A percentile compares a stretch with the other conserved stretches of the same genome.
Evolutionary conservation across 345 rosid genomes (phyloP).

Genomic region (Clausena lansium): DNA sequence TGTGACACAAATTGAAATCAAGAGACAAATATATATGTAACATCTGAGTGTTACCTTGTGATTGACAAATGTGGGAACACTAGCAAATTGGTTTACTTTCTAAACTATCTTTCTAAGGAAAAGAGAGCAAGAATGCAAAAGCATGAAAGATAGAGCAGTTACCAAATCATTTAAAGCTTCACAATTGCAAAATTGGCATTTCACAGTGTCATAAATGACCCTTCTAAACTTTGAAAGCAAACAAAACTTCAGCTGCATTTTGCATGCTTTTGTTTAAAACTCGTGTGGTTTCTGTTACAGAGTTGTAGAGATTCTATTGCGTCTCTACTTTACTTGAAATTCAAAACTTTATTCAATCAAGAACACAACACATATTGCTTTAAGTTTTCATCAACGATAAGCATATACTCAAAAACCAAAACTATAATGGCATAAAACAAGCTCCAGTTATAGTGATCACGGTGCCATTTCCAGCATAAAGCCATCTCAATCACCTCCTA

Average conservation of each 20-base stretch:
- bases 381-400: no score
- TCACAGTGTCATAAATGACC: slow-evolving; percentile 13
- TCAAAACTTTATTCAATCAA: no score
- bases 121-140: slow-evolving; percentile 7
- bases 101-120: slow-evolving; percentile 14
- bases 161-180: slow-evolving; percentile 1
- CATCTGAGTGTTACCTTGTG: background rate
- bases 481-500: no score
- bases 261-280: background rate
- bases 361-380: no score
- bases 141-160: slow-evolving; percentile 2
- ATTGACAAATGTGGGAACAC: slow-evolving; percentile 31
- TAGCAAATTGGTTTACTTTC: slow-evolving; percentile 14
- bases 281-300: no score
- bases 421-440: no score
- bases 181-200: slow-evolving; percentile 10
- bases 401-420: no score
- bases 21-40: background rate
- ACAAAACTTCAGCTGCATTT: background rate
- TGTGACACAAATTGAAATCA: background rate
- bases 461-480: no score
- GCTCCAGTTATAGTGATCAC: no score
- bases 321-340: no score
- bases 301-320: no score
- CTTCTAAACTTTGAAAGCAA: background rate